A percentile compares a stretch with the other conserved stretches of the same genome.
phyloP scores from a whole-genome alignment of 352 stramenopile genomes.

The Pythium scleroteichum region DNA sequence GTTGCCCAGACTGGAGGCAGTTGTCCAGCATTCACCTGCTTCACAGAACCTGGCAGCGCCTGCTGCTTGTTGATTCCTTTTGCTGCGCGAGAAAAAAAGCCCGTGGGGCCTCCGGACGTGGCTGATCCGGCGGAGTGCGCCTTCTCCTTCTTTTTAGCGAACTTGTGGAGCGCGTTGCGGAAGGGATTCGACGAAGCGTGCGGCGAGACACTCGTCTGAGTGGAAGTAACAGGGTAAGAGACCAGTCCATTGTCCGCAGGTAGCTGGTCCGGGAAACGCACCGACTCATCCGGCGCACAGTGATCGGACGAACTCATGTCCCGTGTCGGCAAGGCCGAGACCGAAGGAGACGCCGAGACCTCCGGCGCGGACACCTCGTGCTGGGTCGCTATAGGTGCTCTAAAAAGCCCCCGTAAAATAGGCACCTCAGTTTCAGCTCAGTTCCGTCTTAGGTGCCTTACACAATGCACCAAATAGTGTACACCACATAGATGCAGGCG shows the following conservation, averaged over 20 bases:
- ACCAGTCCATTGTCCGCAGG: background rate
- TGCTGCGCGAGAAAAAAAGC: slow-evolving; percentile 64
- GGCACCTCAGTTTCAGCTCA: slow-evolving; percentile 5
- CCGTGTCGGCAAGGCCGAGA: background rate
- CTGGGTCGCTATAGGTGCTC: background rate
- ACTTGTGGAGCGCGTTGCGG: slow-evolving; percentile 80
- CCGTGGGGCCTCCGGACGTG: slow-evolving; percentile 44
- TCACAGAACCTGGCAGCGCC: slow-evolving; percentile 65
- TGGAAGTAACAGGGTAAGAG: background rate
- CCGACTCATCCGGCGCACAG: background rate
- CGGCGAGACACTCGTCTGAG: slow-evolving; percentile 28
- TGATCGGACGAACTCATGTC: background rate
- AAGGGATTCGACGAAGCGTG: slow-evolving; percentile 65
- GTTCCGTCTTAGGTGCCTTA: background rate
- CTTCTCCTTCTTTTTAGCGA: slow-evolving; percentile 77
- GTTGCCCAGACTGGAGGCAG: slow-evolving; percentile 79
- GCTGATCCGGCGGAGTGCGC: slow-evolving; percentile 25
- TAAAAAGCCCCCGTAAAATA: slow-evolving; percentile 3
- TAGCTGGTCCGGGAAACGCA: background rate
- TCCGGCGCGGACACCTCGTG: background rate
- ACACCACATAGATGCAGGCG: background rate
- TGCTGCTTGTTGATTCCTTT: slow-evolving; percentile 43
- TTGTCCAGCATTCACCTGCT: slow-evolving; percentile 71
- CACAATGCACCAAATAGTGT: slow-evolving; percentile 6
- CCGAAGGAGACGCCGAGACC: background rate